phyloP scores from a whole-genome alignment of 208 protist species.

The Acanthamoeba royreba region DNA sequence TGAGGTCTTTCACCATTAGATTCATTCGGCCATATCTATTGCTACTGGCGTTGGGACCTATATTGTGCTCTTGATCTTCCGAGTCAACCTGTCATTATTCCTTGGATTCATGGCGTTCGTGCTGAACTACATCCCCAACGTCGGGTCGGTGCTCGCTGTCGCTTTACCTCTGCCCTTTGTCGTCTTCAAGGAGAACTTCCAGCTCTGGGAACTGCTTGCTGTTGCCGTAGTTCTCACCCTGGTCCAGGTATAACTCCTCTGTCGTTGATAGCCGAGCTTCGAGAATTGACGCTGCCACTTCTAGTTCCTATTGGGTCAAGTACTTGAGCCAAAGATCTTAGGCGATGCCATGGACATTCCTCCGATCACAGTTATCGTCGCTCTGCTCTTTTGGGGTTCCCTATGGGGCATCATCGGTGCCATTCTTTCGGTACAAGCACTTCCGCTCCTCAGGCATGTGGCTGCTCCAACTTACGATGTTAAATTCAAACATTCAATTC shows the following conservation, averaged over 20 bases:
- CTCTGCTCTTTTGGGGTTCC: not conserved
- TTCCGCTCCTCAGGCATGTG: not conserved
- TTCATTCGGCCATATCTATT: not conserved
- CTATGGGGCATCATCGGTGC: slow-evolving; percentile 15
- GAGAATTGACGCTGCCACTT: too few species aligned
- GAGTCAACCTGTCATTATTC: not conserved
- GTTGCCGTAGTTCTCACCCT: not conserved
- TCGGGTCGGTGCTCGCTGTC: slow-evolving; percentile 29
- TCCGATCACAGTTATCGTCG: not conserved
- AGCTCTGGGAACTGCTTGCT: not conserved
- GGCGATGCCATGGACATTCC: slow-evolving; percentile 5
- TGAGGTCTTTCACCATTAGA: not conserved
- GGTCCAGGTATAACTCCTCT: not conserved
- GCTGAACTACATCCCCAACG: slow-evolving; percentile 28
- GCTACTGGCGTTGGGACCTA: not conserved
- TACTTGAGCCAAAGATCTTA: not conserved
- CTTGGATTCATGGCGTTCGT: not conserved
- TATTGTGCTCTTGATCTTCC: not conserved
- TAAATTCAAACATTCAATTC: not conserved
- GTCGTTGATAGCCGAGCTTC: too few species aligned
- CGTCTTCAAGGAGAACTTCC: not conserved
- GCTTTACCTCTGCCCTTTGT: not conserved
- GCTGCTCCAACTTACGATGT: not conserved
- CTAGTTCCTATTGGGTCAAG: not conserved
- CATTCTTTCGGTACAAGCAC: not conserved